A percentile compares a stretch with the other conserved stretches of the same genome.
phyloP scores from a whole-genome alignment of 495 filamentous ascomycete genomes.

The Terfezia claveryi region DNA sequence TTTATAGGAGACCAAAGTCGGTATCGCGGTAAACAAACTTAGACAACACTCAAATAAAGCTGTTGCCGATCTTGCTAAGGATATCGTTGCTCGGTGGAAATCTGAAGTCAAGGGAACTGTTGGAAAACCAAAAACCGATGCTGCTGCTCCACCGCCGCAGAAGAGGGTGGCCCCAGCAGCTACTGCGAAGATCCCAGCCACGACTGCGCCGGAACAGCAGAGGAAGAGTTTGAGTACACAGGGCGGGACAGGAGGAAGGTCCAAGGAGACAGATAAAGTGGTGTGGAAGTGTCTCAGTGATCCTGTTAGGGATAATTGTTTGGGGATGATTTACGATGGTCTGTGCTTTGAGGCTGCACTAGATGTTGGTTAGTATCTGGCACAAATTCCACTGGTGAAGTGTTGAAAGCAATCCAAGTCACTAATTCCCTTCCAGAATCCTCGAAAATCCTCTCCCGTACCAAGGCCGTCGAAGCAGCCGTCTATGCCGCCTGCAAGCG shows the following conservation, averaged over 20 bases:
- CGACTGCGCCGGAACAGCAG: constrained; percentile 24
- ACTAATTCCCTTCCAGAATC: constrained; percentile 18
- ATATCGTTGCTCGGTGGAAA: constrained; percentile 77
- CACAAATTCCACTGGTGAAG: too few relatives aligned
- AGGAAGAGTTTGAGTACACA: constrained; percentile 29
- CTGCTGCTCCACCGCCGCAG: constrained; percentile 25
- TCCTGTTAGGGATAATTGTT: constrained; percentile 49
- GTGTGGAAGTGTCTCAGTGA: constrained; percentile 48
- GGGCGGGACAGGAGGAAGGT: constrained; percentile 57
- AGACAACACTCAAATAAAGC: constrained; percentile 51
- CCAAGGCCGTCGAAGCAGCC: constrained; percentile 41
- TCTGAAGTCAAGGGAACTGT: constrained; percentile 39
- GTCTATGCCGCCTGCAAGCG: constrained; percentile 45
- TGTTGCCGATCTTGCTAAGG: constrained; percentile 48
- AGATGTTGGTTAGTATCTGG: constrained; percentile 24
- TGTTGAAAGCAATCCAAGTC: too few relatives aligned
- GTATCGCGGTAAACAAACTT: constrained; percentile 67
- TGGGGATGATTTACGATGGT: constrained; percentile 80
- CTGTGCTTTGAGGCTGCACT: constrained; percentile 32
- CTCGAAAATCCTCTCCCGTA: constrained; percentile 28
- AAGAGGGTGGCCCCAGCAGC: constrained; percentile 24
- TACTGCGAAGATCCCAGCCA: constrained; percentile 23
- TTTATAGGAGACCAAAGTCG: constrained; percentile 61
- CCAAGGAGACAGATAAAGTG: constrained; percentile 57
- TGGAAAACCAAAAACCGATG: constrained; percentile 36